A percentile compares a stretch with the other conserved stretches of the same genome.
These are phyloP conservation scores for Astrephomene gubernaculifera DNA, from an alignment of 139 green algal species.

Conservation along the genomic window DNA sequence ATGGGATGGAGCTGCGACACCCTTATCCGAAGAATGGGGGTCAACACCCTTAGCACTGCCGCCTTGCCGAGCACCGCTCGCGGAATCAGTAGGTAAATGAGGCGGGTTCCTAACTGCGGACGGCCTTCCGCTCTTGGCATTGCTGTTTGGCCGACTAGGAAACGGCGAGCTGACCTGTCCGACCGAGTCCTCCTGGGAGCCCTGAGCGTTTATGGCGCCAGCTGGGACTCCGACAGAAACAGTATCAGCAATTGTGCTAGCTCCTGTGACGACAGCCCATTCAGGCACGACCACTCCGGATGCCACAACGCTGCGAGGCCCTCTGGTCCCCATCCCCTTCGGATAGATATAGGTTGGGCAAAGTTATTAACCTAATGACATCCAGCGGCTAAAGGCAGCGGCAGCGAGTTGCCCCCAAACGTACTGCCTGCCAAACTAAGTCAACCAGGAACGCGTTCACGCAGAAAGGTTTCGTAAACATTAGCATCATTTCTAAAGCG, in stretches of 20 bases:
- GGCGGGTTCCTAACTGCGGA: background rate
- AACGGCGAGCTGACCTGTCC: background rate
- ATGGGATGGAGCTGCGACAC: background rate
- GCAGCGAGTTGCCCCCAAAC: too few relatives aligned
- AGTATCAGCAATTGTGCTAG: background rate
- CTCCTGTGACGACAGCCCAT: background rate
- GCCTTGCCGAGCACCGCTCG: background rate
- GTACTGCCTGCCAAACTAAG: too few relatives aligned
- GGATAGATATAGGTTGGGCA: too few relatives aligned
- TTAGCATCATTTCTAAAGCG: too few relatives aligned
- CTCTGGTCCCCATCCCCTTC: too few relatives aligned
- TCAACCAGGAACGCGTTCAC: too few relatives aligned
- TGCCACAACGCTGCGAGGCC: too few relatives aligned
- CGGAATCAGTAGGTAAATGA: background rate
- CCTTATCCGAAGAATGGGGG: conserved; percentile 10
- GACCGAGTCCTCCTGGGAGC: background rate
- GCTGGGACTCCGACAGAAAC: background rate
- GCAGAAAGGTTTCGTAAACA: too few relatives aligned
- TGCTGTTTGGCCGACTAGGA: background rate
- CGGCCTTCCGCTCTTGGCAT: background rate
- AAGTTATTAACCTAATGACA: too few relatives aligned
- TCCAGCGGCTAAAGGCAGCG: too few relatives aligned
- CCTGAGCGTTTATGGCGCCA: background rate
- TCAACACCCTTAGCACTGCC: too few relatives aligned
- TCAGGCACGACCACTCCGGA: conserved; percentile 2